Evolutionary conservation across 129 eudicot species (phyloP).

Genomic region (Logfia minima): DNA sequence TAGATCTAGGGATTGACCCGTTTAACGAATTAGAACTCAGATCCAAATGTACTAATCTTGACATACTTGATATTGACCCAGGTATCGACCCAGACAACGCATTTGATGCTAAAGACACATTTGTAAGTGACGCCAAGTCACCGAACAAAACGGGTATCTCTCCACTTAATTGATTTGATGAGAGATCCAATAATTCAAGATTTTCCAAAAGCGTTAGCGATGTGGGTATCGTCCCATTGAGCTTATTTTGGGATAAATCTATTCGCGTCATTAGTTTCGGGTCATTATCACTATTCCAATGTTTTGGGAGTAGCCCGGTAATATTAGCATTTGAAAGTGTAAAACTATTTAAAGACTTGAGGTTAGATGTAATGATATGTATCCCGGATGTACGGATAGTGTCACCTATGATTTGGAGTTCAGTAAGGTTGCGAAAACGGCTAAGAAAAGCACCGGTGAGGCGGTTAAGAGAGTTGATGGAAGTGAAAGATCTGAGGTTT

Average conservation of each 20-base stretch:
- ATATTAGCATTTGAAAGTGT: conserved; percentile 55
- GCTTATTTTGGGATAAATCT: conserved; percentile 59
- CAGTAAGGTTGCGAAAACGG: conserved; percentile 47
- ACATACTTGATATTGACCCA: conserved; percentile 44
- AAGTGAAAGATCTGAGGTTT: conserved; percentile 59
- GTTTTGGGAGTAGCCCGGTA: conserved; percentile 55
- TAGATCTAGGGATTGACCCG: conserved; percentile 59
- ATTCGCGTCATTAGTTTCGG: conserved; percentile 46
- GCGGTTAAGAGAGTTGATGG: conserved; percentile 49
- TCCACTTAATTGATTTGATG: conserved; percentile 57
- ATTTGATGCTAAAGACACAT: conserved; percentile 59
- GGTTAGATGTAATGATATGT: conserved; percentile 38
- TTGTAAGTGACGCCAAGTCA: conserved; percentile 46
- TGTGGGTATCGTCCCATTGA: conserved; percentile 62
- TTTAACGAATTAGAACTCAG: conserved; percentile 65
- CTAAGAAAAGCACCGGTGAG: conserved; percentile 71
- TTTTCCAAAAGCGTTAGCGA: conserved; percentile 53
- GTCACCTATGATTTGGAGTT: conserved; percentile 44
- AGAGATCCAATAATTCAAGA: conserved; percentile 44
- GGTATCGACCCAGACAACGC: conserved; percentile 60
- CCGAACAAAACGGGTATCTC: conserved; percentile 62
- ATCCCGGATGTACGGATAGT: conserved; percentile 59
- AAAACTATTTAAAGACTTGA: conserved; percentile 41
- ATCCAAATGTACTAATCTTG: conserved; percentile 59
- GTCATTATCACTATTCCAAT: conserved; percentile 42